phyloP scores from a whole-genome alignment of 2,329 filamentous ascomycete genomes.

The Neofusicoccum kwambonambiense region DNA sequence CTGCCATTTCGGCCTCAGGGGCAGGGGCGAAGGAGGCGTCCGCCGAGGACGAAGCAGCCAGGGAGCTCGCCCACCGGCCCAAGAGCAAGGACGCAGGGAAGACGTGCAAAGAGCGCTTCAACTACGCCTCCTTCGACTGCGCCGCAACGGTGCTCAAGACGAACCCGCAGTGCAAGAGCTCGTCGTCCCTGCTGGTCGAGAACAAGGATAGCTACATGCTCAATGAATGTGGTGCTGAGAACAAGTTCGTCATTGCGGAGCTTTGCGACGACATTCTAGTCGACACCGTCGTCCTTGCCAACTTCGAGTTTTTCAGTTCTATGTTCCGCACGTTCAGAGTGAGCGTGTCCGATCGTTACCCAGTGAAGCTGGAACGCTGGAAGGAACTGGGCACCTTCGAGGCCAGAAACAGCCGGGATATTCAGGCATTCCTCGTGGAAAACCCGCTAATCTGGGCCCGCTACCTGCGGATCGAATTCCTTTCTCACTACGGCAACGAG shows the following conservation, averaged over 20 bases:
- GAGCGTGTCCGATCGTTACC: constrained; percentile 91
- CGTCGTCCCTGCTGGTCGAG: constrained; percentile 85
- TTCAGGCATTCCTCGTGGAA: constrained; percentile 91
- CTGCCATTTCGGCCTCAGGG: neutral
- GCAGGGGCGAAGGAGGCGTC: neutral
- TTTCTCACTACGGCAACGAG: constrained; percentile 93
- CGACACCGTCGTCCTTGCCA: constrained; percentile 94
- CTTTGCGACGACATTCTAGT: constrained; percentile 83
- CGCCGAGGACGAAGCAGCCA: neutral
- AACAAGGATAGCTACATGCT: constrained; percentile 99
- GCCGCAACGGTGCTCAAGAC: constrained; percentile 92
- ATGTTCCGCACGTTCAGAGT: constrained; percentile 90
- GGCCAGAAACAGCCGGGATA: constrained; percentile 86
- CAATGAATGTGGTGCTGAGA: constrained; percentile 78
- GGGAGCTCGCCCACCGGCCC: constrained; percentile 34
- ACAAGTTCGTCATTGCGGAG: constrained; percentile 94
- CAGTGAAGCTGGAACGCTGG: constrained; percentile 90
- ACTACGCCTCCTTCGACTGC: constrained; percentile 95
- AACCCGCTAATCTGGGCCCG: constrained; percentile 95
- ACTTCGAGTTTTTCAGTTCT: constrained; percentile 98
- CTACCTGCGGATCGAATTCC: constrained; percentile 86
- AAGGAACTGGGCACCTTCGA: constrained; percentile 84
- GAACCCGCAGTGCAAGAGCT: constrained; percentile 80
- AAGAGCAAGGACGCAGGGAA: constrained; percentile 91
- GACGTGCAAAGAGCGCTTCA: constrained; percentile 96